Evolutionary conservation across 1,284 basidiomycete species (phyloP).

Genomic region (Neonothopanus nambi): DNA sequence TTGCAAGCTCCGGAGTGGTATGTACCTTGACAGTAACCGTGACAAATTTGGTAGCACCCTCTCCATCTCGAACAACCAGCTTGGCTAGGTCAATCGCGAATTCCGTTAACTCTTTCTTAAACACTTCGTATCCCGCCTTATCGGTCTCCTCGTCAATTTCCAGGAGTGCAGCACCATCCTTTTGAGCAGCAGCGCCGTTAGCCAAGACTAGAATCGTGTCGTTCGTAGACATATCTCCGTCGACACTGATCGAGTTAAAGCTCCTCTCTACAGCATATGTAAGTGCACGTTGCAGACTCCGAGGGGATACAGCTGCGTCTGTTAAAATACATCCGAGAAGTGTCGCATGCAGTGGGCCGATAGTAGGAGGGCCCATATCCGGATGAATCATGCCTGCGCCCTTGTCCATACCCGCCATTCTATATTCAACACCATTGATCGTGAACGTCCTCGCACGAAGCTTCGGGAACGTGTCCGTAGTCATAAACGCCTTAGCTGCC

Average conservation of each 20-base stretch:
- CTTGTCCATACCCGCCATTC: conserved; percentile 95
- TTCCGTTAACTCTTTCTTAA: conserved; percentile 79
- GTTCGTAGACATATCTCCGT: conserved; percentile 99
- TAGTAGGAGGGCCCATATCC: conserved; percentile 76
- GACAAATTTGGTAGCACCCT: conserved; percentile 98
- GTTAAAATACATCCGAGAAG: conserved; percentile 91
- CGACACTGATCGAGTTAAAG: conserved; percentile 97
- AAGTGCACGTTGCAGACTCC: conserved; percentile 83
- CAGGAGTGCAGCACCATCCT: conserved; percentile 30
- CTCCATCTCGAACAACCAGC: conserved; percentile 94
- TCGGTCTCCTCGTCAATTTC: conserved; percentile 74
- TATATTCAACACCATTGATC: conserved; percentile 67
- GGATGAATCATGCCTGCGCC: conserved; percentile 99
- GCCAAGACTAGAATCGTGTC: conserved; percentile 92
- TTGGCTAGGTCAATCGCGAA: conserved; percentile 92
- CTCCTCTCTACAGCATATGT: conserved; percentile 90
- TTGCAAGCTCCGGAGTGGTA: conserved; percentile 1
- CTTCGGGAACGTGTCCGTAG: conserved; percentile 99
- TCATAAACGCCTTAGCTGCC: conserved; percentile 94
- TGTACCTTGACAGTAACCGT: conserved; percentile 84
- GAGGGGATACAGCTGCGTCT: conserved; percentile 84
- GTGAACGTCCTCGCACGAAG: conserved; percentile 81
- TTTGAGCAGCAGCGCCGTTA: conserved; percentile 77
- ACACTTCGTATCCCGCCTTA: conserved; percentile 65
- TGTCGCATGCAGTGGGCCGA: conserved; percentile 79